phyloP scores from a whole-genome alignment of 2,329 filamentous ascomycete species.

The Leptographium radiaticola region DNA sequence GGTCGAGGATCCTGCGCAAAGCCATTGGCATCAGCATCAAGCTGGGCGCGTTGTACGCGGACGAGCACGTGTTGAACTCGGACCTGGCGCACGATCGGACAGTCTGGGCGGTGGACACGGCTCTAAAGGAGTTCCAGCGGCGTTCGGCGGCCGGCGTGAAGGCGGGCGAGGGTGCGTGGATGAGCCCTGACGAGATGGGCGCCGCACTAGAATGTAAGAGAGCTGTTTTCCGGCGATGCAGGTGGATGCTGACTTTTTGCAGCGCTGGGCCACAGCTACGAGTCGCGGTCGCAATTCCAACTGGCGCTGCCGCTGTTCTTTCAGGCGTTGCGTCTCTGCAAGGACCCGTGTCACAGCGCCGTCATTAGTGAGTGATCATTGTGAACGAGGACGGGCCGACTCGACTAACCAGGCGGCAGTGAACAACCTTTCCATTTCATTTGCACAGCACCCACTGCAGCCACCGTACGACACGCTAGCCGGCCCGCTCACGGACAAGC shows the following conservation, averaged over 20 bases:
- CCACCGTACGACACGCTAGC: constrained; percentile 20
- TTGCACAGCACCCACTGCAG: constrained; percentile 51
- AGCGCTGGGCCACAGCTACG: constrained; percentile 68
- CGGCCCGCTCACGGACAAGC: constrained; percentile 6
- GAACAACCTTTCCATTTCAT: constrained; percentile 67
- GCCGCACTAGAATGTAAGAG: constrained; percentile 52
- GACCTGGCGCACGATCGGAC: constrained; percentile 64
- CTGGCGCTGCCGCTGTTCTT: constrained; percentile 78
- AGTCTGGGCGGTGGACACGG: constrained; percentile 69
- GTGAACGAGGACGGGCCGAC: not conserved
- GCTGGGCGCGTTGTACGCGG: constrained; percentile 69
- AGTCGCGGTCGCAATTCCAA: constrained; percentile 59
- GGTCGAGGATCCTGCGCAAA: constrained; percentile 59
- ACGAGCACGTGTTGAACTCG: constrained; percentile 59
- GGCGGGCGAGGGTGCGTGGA: constrained; percentile 57
- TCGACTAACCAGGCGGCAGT: constrained; percentile 26
- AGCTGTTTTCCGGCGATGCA: constrained; percentile 13
- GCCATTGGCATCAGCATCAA: constrained; percentile 68
- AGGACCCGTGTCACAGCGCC: constrained; percentile 59
- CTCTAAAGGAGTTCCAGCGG: constrained; percentile 59
- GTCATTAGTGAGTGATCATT: constrained; percentile 49
- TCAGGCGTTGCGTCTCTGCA: constrained; percentile 62
- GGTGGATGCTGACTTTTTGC: constrained; percentile 9
- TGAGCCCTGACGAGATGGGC: constrained; percentile 59
- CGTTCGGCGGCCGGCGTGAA: constrained; percentile 55